Base-by-base conservation (phyloP, 116 monocot species). In the Thalassia testudinum region DNA sequence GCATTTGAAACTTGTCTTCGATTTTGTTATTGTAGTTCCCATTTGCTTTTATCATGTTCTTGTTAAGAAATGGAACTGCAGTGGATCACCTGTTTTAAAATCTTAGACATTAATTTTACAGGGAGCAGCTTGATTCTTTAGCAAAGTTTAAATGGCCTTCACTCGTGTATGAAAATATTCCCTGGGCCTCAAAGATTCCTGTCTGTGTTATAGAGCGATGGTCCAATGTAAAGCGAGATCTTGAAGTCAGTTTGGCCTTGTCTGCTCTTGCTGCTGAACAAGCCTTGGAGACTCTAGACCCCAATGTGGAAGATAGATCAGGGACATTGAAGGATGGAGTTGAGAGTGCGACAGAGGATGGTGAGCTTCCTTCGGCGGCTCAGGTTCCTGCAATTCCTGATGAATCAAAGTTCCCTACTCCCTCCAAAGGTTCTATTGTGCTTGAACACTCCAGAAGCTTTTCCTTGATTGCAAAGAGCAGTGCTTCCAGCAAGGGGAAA, bases 61-160 rank as follows among this genome's bases (percentile, higher is more conserved):
- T 17, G 18, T 17, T 19, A 44, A 17, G 15, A 44, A 8, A 34
- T 34, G 2, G 18, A 44, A 8, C 13, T 44, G 15, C 2, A 44
- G 17, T 44, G 1, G 1, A 2, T 44, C 13, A 38, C 44, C 1
- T 44, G 10, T 19, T 44, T 14, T 14, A 44, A 19, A 17, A 1
- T 17, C 15, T 17, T 44, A 44, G 18, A 56, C 21, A 37, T 37
- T 13, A n/a, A 37, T 0, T n/a, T 27, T 79, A 64, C 86, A 99
- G 91, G 90, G 64, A 72, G 62, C 86, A 99, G 69, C 77, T 99
- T 63, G 75, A 82, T 70, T 76, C 69, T 43, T 75, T 99, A 64
- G 38, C 50, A 54, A 83, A 86, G 65, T 77, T 83, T 47, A 75
- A 67, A 49, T 80, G 77, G 79, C 99, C 99, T 4, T 37, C 38